Percentiles rank a stretch among this genome's conserved stretches.
phyloP scores from a whole-genome alignment of 192 early-diverging fungal genomes.

The Podila epicladia region DNA sequence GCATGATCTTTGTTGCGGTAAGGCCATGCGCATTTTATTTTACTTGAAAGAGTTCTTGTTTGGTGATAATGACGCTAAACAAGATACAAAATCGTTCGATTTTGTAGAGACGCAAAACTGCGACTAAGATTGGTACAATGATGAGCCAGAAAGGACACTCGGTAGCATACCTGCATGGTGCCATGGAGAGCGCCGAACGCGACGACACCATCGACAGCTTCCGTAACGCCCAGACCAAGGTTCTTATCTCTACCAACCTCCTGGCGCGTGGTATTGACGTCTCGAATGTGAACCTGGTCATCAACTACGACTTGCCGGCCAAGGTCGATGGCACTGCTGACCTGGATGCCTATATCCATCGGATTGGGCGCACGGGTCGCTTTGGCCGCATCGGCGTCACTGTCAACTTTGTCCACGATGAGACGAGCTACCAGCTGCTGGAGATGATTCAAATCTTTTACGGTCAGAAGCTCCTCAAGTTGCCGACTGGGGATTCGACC shows the following conservation, averaged over 20 bases:
- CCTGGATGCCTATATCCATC: conserved; percentile 92
- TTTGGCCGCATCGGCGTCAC: conserved; percentile 95
- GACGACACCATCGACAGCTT: conserved; percentile 74
- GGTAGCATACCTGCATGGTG: conserved; percentile 81
- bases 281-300: conserved; percentile 91
- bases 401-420: conserved; percentile 93
- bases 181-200: conserved; percentile 71
- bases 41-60: not conserved
- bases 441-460: conserved; percentile 80
- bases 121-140: conserved; percentile 67
- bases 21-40: conserved; percentile 9
- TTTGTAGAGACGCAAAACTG: conserved; percentile 61
- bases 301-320: conserved; percentile 95
- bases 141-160: conserved; percentile 60
- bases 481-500: conserved; percentile 56
- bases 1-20: conserved; percentile 94
- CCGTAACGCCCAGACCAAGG: conserved; percentile 52
- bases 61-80: too few relatives aligned
- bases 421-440: conserved; percentile 74
- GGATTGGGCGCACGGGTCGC: conserved; percentile 96
- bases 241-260: conserved; percentile 75
- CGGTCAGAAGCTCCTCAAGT: conserved; percentile 71
- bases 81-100: not conserved
- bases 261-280: conserved; percentile 90
- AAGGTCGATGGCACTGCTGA: conserved; percentile 68